Conservation (phyloP, 73 alveolate genomes). For the Stentor coeruleus region DNA sequence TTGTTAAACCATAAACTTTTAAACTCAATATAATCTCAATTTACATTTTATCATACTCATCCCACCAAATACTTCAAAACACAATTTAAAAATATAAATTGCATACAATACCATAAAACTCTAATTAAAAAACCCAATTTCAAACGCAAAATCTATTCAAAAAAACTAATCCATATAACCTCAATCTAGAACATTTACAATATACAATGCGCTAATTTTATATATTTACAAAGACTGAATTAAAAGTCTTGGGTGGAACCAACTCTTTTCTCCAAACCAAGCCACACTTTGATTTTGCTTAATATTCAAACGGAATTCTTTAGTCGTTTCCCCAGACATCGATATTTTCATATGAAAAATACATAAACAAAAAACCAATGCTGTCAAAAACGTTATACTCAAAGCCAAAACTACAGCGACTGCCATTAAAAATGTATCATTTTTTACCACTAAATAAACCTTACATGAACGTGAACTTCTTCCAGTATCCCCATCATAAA, state of each 20-base stretch:
- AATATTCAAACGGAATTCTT: neutral
- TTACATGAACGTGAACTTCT: neutral
- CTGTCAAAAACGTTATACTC: neutral
- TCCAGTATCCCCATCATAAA: neutral
- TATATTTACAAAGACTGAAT: neutral
- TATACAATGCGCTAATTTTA: no score
- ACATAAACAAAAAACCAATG: neutral
- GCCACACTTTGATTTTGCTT: neutral
- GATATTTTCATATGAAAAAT: neutral
- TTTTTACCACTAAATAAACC: conserved; percentile 1
- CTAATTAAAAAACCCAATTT: no score
- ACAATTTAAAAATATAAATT: no score
- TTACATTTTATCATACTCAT: no score
- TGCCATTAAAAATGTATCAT: neutral
- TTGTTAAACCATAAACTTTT: no score
- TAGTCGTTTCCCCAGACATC: conserved; percentile 9
- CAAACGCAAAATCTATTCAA: no score
- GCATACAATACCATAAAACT: no score
- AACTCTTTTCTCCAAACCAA: neutral
- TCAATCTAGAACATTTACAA: no score
- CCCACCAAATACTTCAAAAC: no score
- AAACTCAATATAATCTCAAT: no score
- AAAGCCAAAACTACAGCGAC: neutral
- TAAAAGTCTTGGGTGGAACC: conserved; percentile 19
- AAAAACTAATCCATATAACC: no score